Evolutionary conservation across 2,329 filamentous ascomycete species (phyloP).

Genomic region (Nothophaeocryptopus gaeumannii): DNA sequence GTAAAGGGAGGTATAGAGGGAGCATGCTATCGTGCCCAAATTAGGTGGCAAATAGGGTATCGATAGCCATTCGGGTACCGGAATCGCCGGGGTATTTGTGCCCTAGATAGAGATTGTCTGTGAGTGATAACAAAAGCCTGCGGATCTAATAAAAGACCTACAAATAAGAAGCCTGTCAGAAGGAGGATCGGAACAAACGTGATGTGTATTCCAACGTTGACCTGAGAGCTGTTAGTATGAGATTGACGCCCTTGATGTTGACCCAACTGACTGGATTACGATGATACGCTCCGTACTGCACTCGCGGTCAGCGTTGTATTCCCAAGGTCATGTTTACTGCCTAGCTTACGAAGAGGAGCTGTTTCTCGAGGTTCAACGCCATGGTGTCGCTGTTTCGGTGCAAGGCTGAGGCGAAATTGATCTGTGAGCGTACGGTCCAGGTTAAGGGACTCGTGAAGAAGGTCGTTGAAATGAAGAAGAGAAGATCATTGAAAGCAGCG

Average conservation of each 20-base stretch:
- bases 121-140: background rate
- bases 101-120: conserved; percentile 40
- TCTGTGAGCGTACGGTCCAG: too few relatives aligned
- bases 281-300: conserved; percentile 80
- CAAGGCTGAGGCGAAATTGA: too few relatives aligned
- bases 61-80: conserved; percentile 53
- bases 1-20: conserved; percentile 74
- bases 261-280: conserved; percentile 58
- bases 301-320: conserved; percentile 13
- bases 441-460: too few relatives aligned
- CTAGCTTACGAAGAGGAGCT: conserved; percentile 72
- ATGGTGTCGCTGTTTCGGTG: conserved; percentile 32
- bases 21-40: conserved; percentile 55
- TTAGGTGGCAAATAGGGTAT: conserved; percentile 60
- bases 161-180: conserved; percentile 67
- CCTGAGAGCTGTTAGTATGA: conserved; percentile 42
- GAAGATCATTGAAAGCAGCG: too few relatives aligned
- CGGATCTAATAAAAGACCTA: conserved; percentile 43
- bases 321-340: conserved; percentile 19
- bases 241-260: background rate
- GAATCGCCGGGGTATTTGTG: conserved; percentile 56
- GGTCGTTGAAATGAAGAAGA: too few relatives aligned
- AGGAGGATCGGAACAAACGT: conserved; percentile 74
- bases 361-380: conserved; percentile 73
- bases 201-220: conserved; percentile 78